Base-by-base conservation (phyloP, 1,284 basidiomycete genomes). In the Vanrija sp. region DNA sequence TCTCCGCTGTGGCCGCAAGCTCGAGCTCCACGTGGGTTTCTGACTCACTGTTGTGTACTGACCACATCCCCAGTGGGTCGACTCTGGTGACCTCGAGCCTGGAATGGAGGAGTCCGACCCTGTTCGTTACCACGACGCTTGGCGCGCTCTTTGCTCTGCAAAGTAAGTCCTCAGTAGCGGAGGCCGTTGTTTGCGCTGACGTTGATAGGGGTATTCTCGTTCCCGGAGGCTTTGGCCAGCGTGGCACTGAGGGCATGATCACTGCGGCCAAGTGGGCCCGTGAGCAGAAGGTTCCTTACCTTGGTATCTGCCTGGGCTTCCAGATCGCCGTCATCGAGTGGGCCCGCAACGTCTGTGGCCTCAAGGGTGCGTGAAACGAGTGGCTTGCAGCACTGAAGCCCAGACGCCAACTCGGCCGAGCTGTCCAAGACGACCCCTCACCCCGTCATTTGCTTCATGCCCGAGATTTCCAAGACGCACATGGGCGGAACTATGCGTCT, bases 401-500 rank as follows among this genome's bases (percentile, higher is more conserved):
- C 65, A 88, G 89, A 85, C 49, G 92, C 93, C n/a, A 87, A 86
- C 55, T 98, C 94, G 2, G 78, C 84, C 23, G 95, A 98, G 76
- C 89, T 98, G 63, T 77, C 83, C 42, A 76, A 80, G 31, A 65
- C 74, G 15, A 79, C 79, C 20, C 68, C 76, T 18, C 80, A 90
- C 61, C 89, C 88, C 0, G 82, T 94, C 53, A 82, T 98, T 75
- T 84, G 98, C 64, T 98, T 95, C 83, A 99, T 99, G 95, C 95
- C 95, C 25, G 95, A 99, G 75, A 90, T 98, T 65, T 96, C 92
- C 43, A 90, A 89, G 72, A 98, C 94, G 7, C 93, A 98, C 64
- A 90, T 98, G 82, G 95, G 95, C 51, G 95, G 95, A 24, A 99
- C 95, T 20, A 99, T 99, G 95, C 86, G 95, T 19, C 83, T 98